These are phyloP conservation scores for Pyracantha coccinea DNA, from an alignment of 331 rosid genomes.

Conservation along the genomic window DNA sequence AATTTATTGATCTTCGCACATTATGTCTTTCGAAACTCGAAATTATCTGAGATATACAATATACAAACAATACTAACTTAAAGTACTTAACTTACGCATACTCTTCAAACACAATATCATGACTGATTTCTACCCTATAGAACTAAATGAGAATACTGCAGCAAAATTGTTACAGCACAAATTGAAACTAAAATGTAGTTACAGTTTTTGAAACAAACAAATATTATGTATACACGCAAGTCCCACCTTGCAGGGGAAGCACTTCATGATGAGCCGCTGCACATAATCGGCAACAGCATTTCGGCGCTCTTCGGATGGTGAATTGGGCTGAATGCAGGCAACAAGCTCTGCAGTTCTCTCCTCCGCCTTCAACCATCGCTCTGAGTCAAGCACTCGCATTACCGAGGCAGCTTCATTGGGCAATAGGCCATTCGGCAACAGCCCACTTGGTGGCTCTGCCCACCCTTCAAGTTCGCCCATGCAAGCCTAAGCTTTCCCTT, in stretches of 20 bases:
- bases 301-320: conserved; percentile 74
- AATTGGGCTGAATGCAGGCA: conserved; percentile 90
- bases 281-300: conserved; percentile 83
- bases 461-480: conserved; percentile 96
- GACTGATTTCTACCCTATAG: too few relatives aligned
- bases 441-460: conserved; percentile 86
- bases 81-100: background rate
- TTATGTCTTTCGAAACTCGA: background rate
- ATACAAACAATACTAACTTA: background rate
- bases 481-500: conserved; percentile 41
- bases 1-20: background rate
- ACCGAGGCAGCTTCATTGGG: conserved; percentile 79
- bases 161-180: background rate
- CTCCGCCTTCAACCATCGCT: conserved; percentile 81
- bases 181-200: background rate
- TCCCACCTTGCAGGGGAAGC: conserved; percentile 90
- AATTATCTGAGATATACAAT: background rate
- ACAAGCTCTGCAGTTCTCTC: conserved; percentile 82
- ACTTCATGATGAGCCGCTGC: conserved; percentile 60
- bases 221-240: background rate
- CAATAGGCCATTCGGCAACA: conserved; percentile 82
- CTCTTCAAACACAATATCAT: background rate
- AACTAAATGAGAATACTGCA: background rate
- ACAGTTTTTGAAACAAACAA: background rate
- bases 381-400: conserved; percentile 61